A percentile compares a stretch with the other conserved stretches of the same genome.
Conservation (phyloP, 306 rosid species). For the Glycine tomentella region DNA sequence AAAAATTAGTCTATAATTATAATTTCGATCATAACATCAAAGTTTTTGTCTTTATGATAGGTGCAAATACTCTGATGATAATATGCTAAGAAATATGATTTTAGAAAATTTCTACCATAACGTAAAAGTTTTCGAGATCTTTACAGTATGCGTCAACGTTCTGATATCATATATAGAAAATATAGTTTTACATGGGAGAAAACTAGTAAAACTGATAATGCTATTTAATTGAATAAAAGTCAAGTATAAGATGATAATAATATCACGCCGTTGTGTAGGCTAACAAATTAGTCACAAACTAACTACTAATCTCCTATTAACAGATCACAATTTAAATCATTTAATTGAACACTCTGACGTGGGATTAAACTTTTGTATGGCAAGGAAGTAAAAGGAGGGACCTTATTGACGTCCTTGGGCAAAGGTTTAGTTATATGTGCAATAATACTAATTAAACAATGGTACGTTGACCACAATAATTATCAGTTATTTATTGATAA, state of each 20-base stretch:
- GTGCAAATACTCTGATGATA: no score
- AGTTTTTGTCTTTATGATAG: no score
- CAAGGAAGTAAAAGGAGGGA: constrained; percentile 15
- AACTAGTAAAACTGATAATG: neutral
- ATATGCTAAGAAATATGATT: no score
- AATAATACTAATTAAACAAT: constrained; percentile 23
- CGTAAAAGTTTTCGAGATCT: no score
- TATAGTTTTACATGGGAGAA: neutral
- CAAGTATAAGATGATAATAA: neutral
- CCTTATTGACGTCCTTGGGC: constrained; percentile 28
- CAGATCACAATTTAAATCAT: neutral
- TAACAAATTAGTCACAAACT: neutral
- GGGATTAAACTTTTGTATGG: constrained; percentile 2
- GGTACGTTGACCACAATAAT: constrained; percentile 51
- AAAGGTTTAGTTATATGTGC: constrained; percentile 11
- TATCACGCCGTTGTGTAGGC: neutral
- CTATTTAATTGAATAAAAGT: neutral
- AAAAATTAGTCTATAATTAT: no score
- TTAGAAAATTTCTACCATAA: no score
- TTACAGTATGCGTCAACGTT: no score
- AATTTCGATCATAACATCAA: no score
- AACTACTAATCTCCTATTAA: neutral
- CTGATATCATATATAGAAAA: no score
- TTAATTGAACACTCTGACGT: neutral
- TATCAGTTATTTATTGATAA: constrained; percentile 21